Evolutionary conservation across 805 yeast species (phyloP).

Genomic region (Yarrowia sp.): DNA sequence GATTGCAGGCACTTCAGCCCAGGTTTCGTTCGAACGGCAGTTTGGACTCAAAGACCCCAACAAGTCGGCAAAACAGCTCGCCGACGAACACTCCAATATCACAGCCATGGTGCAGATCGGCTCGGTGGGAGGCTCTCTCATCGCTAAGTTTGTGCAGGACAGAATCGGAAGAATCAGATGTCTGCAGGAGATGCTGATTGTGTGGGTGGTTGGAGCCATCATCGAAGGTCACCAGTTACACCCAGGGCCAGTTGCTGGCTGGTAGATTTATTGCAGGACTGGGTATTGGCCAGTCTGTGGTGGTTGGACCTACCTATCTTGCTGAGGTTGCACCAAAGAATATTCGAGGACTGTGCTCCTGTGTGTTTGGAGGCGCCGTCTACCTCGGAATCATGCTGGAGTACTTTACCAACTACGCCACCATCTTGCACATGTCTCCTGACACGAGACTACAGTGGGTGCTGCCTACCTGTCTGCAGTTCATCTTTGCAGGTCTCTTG

Average conservation of each 20-base stretch:
- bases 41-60: neutral
- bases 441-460: neutral
- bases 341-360: neutral
- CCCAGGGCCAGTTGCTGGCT: conserved; percentile 2
- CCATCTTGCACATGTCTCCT: neutral
- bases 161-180: neutral
- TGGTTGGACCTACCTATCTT: neutral
- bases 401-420: conserved; percentile 1
- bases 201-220: neutral
- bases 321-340: conserved; percentile 3
- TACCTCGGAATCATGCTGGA: conserved; percentile 2
- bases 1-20: neutral
- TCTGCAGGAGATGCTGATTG: conserved; percentile 2
- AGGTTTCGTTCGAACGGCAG: neutral
- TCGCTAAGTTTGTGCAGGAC: neutral
- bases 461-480: neutral
- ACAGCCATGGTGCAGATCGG: conserved; percentile 11
- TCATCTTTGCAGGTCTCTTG: neutral
- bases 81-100: neutral
- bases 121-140: neutral
- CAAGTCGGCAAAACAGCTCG: neutral
- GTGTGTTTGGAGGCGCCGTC: conserved; percentile 1
- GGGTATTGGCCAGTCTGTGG: neutral
- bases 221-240: neutral
- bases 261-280: conserved; percentile 2